Conservation (phyloP, 371 early-diverging fungal species). For the Mortierella sp. region DNA sequence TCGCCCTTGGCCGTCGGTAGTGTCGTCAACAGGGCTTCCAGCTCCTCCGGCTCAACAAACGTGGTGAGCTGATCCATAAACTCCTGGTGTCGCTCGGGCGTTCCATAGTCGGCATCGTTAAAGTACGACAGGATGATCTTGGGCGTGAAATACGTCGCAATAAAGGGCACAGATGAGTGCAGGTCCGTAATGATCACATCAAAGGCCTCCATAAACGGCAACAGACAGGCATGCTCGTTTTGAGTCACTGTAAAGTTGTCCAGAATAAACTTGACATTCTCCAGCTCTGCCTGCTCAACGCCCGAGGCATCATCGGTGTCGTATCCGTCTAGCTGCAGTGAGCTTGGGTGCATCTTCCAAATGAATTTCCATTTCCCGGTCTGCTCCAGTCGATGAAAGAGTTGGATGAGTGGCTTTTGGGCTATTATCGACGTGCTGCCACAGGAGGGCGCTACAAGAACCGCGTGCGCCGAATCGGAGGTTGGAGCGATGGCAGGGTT, state of each 20-base stretch:
- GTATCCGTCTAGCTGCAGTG: slow-evolving; percentile 37
- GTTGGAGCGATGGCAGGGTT: background rate
- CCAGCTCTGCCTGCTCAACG: slow-evolving; percentile 40
- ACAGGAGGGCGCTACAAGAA: slow-evolving; percentile 49
- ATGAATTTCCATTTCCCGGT: slow-evolving; percentile 53
- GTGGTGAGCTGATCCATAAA: slow-evolving; percentile 54
- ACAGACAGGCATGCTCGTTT: slow-evolving; percentile 51
- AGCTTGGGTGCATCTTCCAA: slow-evolving; percentile 58
- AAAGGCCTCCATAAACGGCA: slow-evolving; percentile 59
- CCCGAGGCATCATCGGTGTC: slow-evolving; percentile 24
- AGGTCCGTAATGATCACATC: slow-evolving; percentile 56
- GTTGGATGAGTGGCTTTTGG: slow-evolving; percentile 45
- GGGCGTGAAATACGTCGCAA: slow-evolving; percentile 58
- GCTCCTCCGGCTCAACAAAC: slow-evolving; percentile 48
- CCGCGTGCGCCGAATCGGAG: slow-evolving; percentile 18
- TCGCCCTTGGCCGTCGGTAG: slow-evolving; percentile 50
- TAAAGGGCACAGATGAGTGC: slow-evolving; percentile 58
- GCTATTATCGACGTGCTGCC: slow-evolving; percentile 50
- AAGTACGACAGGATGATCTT: slow-evolving; percentile 55
- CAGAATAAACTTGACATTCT: slow-evolving; percentile 51
- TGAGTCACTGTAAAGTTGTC: slow-evolving; percentile 45
- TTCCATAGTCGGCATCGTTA: slow-evolving; percentile 58
- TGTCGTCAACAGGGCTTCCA: slow-evolving; percentile 33
- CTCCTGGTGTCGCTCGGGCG: slow-evolving; percentile 51
- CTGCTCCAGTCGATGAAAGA: slow-evolving; percentile 53